Evolutionary conservation across 495 filamentous ascomycete genomes (phyloP).

Genomic region (Talaromyces borbonicus): DNA sequence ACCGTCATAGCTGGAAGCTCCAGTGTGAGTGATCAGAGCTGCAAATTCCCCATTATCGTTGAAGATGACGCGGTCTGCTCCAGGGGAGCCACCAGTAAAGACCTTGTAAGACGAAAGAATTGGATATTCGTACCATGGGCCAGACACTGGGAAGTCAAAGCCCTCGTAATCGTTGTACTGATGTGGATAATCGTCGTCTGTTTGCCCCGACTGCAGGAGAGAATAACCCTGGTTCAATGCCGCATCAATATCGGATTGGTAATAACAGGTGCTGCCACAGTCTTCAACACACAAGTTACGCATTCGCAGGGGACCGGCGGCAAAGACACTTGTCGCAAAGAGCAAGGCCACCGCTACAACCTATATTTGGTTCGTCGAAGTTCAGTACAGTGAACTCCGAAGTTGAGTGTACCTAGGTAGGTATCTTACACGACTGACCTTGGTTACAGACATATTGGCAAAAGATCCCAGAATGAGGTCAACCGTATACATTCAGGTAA

Average conservation of each 20-base stretch:
- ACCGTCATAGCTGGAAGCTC: slow-evolving; percentile 49
- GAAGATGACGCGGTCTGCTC: slow-evolving; percentile 64
- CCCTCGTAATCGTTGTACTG: slow-evolving; percentile 66
- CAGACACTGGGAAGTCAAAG: slow-evolving; percentile 51
- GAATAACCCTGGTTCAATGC: slow-evolving; percentile 42
- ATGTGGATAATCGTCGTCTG: slow-evolving; percentile 55
- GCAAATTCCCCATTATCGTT: slow-evolving; percentile 42
- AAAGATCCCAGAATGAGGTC: too few relatives aligned
- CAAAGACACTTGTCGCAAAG: slow-evolving; percentile 26
- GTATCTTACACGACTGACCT: too few relatives aligned
- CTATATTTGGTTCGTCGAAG: too few relatives aligned
- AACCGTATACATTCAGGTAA: too few relatives aligned
- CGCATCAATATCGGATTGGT: slow-evolving; percentile 30
- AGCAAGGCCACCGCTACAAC: slow-evolving; percentile 12
- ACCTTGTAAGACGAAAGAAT: slow-evolving; percentile 43
- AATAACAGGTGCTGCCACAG: slow-evolving; percentile 44
- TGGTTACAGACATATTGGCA: too few relatives aligned
- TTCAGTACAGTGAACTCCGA: too few relatives aligned
- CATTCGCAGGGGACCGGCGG: slow-evolving; percentile 34
- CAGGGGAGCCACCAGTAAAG: slow-evolving; percentile 57
- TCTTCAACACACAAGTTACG: slow-evolving; percentile 40
- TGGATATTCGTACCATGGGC: slow-evolving; percentile 68
- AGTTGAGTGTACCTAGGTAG: neutral
- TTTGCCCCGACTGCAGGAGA: slow-evolving; percentile 34
- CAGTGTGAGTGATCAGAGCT: slow-evolving; percentile 57